phyloP scores from a whole-genome alignment of 768 basidiomycete species.

The Leccinum rimulosum region DNA sequence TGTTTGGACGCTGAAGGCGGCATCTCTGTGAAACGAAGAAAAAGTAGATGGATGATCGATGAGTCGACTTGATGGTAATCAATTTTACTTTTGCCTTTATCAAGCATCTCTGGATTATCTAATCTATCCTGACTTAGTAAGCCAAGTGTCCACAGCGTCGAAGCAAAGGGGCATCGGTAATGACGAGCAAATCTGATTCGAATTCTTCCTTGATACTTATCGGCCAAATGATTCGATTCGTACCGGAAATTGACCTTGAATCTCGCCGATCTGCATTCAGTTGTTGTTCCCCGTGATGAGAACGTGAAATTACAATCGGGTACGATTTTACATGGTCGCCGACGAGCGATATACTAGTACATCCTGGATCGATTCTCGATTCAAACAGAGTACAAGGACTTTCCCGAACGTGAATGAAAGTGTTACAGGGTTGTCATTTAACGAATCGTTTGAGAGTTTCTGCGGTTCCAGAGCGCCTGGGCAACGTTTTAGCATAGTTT shows the following conservation, averaged over 20 bases:
- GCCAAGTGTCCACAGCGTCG: neutral
- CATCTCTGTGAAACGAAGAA: conserved; percentile 40
- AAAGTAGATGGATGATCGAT: conserved; percentile 29
- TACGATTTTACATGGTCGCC: neutral
- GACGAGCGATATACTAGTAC: neutral
- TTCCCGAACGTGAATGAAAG: neutral
- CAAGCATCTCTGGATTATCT: conserved; percentile 25
- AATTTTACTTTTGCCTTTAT: conserved; percentile 5
- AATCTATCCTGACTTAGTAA: conserved; percentile 19
- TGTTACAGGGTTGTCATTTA: neutral
- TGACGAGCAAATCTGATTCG: neutral
- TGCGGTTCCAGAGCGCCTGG: neutral
- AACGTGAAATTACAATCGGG: neutral
- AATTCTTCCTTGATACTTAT: neutral
- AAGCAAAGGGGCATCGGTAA: neutral
- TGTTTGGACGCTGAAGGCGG: conserved; percentile 82
- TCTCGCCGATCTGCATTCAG: neutral
- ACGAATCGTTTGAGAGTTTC: neutral
- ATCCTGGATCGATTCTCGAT: neutral
- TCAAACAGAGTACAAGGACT: neutral
- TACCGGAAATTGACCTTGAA: neutral
- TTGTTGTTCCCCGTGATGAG: neutral
- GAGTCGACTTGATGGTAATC: conserved; percentile 2
- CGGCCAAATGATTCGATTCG: neutral
- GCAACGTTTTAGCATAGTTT: neutral